phyloP scores from a whole-genome alignment of 108 stramenopile species.

The Discostella pseudostelligera region DNA sequence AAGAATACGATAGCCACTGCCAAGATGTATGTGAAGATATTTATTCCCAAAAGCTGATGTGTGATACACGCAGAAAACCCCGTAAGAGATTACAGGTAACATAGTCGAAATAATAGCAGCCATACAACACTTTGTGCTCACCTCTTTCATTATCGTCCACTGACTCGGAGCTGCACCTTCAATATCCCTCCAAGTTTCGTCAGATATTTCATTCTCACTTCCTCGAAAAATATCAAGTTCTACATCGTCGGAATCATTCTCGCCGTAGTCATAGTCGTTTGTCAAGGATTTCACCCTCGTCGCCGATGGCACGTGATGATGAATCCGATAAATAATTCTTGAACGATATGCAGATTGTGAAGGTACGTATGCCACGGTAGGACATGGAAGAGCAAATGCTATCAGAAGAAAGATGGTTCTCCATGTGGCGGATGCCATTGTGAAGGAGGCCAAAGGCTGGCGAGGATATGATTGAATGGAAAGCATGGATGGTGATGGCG shows the following conservation, averaged over 20 bases:
- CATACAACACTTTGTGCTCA: conserved; percentile 31
- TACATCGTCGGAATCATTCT: conserved; percentile 8
- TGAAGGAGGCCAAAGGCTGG: too few species aligned
- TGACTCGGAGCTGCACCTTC: conserved; percentile 57
- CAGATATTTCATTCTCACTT: conserved; percentile 22
- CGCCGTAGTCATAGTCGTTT: neutral
- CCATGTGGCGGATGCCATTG: conserved; percentile 9
- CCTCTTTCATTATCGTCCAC: conserved; percentile 64
- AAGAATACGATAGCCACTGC: conserved; percentile 63
- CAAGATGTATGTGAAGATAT: conserved; percentile 74
- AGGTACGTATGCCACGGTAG: conserved; percentile 4
- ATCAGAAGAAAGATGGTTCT: neutral
- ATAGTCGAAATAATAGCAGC: neutral
- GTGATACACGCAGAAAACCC: neutral
- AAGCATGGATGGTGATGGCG: neutral
- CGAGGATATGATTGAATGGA: too few species aligned
- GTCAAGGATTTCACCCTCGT: neutral
- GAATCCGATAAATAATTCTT: neutral
- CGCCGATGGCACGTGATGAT: neutral
- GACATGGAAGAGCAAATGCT: neutral
- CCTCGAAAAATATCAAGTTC: conserved; percentile 27
- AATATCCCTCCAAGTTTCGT: conserved; percentile 54
- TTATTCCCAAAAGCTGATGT: conserved; percentile 71
- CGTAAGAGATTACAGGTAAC: neutral
- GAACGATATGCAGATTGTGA: neutral